Conservation (phyloP, 192 early-diverging fungal genomes). For the Backusella morwellensis region DNA sequence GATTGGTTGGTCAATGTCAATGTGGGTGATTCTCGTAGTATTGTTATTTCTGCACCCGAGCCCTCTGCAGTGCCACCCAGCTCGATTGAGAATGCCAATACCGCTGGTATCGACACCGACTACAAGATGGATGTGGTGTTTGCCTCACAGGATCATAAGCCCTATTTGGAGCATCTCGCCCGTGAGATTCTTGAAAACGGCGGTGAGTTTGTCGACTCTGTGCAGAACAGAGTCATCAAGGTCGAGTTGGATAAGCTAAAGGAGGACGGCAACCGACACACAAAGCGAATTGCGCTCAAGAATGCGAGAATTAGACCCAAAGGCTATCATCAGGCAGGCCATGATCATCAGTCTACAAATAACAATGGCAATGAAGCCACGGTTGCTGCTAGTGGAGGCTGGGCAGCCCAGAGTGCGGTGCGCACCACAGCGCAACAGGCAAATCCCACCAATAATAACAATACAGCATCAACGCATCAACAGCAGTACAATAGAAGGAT, state of each 20-base stretch:
- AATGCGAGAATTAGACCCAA: constrained; percentile 56
- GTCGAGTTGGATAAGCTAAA: constrained; percentile 46
- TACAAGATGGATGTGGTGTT: constrained; percentile 53
- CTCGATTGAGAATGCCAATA: constrained; percentile 13
- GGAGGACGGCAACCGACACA: constrained; percentile 48
- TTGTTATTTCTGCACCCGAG: constrained; percentile 42
- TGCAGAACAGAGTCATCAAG: constrained; percentile 51
- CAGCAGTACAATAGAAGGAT: background rate
- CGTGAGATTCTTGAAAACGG: constrained; percentile 54
- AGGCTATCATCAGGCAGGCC: constrained; percentile 34
- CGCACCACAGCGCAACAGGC: constrained; percentile 13
- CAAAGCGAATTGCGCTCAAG: constrained; percentile 43
- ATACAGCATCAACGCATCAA: background rate
- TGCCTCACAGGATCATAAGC: constrained; percentile 57
- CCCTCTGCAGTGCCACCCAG: background rate
- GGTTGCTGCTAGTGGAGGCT: constrained; percentile 2
- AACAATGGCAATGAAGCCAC: background rate
- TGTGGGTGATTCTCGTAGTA: constrained; percentile 55
- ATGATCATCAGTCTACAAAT: background rate
- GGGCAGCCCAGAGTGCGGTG: constrained; percentile 19
- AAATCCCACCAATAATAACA: background rate
- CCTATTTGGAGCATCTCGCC: constrained; percentile 54
- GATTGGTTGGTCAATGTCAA: constrained; percentile 56
- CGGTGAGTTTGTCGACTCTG: constrained; percentile 58
- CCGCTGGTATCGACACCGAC: constrained; percentile 17